Evolutionary conservation across 2,329 filamentous ascomycete species (phyloP), one percentile per base, ranked within the genome.

Genomic region (Aspergillus neotritici): DNA sequence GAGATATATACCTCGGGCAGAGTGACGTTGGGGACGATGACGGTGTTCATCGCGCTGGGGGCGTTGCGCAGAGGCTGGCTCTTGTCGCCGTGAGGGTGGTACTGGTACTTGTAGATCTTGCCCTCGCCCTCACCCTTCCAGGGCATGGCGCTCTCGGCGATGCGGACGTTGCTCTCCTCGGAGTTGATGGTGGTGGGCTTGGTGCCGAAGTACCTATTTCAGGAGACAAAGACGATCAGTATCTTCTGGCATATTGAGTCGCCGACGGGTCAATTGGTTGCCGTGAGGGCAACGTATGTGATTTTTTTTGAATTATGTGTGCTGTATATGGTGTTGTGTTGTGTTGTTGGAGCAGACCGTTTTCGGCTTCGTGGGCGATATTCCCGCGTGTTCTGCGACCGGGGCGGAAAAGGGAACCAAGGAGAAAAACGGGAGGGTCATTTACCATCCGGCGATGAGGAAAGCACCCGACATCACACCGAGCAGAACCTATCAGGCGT

Each of bases 21-120:
- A 63, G 84, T 93, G 64, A 98, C 90, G 64, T 94, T 85, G 62
- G 93, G 93, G 43, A 98, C 78, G 65, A 98, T 84, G 58, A 96
- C 90, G 53, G 86, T 86, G 78, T 98, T 95, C 72, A 98, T 74
- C 52, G 93, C 93, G 69, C 87, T 94, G 55, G 93, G 93, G 49
- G 93, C 93, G 62, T 96, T 87, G 75, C 84, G 88, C 67, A 86
- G 85, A 50, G 80, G 73, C 63, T 83, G 76, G 70, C 64, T 82
- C 63, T 77, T 71, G 72, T 97, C 87, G 60, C 90, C 93, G 60
- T 87, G 86, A 47, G 90, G 90, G 76, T 87, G 81, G 73, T 88
- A 88, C 69, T 82, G 77, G 78, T 86, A 86, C 65, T 82, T 82
- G 68, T 75, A 83, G 46, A 73, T 55, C 70, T 87, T 86, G 65